Base-by-base conservation (phyloP, 129 eudicot genomes). In the Centella asiatica region DNA sequence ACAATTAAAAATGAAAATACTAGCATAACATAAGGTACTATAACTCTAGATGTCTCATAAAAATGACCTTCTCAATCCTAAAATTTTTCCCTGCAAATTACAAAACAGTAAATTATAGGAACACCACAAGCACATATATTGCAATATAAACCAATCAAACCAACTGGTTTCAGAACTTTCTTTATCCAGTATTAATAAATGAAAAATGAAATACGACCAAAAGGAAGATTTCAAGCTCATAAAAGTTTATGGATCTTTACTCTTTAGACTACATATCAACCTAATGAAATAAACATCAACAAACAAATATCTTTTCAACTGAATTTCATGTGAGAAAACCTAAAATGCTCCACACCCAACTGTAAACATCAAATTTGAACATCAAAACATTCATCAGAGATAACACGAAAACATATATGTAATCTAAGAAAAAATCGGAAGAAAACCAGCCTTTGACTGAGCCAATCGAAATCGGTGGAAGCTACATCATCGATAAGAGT, bases 381-480 rank as follows among this genome's bases (percentile, higher is more conserved):
- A 26, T 26, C 23, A 6, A 31, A 1, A 32, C 5, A 31, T 15
- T 4, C 44, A 7, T 2, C 1, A 18, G 5, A 18, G 37, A 57
- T 18, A 6, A 28, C 20, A 17, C 19, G 6, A 18, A 56, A 5
- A 31, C 5, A 32, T 32, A n/a, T 5, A 18, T 7, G 4, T 10
- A 64, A 46, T 32, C 44, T 9, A 2, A 44, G 10, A 3, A 18
- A 13, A 31, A 12, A 23, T 34, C 6, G 2, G 17, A 2, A 10
- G 13, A 15, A 24, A 51, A 6, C 11, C 1, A 31, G 79, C 90
- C 86, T 68, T 40, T 72, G 79, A 61, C 65, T 66, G 52, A 55
- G 59, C 88, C 85, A 83, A 74, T 54, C 72, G 52, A 81, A 77
- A 76, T 76, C 80, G 65, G 72, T 23, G 29, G 92, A 72, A 63